phyloP scores from a whole-genome alignment of 2,329 filamentous ascomycete genomes.

The Fusarium sp. region DNA sequence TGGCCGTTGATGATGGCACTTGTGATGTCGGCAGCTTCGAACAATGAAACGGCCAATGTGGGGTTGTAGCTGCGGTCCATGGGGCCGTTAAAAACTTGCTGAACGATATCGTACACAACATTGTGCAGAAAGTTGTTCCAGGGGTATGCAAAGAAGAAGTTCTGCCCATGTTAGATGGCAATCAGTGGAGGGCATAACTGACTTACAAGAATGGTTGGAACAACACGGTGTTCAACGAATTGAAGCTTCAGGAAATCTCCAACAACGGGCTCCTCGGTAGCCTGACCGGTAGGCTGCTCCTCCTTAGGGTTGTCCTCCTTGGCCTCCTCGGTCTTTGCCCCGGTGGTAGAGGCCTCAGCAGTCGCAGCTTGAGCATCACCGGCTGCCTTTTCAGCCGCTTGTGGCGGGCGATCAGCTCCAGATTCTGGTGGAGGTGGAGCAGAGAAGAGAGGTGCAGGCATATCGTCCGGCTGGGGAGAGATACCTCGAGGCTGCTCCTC shows the following conservation, averaged over 20 bases:
- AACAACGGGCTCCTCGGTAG: conserved; percentile 74
- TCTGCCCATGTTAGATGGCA: conserved; percentile 59
- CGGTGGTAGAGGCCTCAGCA: background rate
- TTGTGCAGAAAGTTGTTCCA: conserved; percentile 99
- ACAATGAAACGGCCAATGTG: conserved; percentile 88
- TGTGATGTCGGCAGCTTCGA: conserved; percentile 89
- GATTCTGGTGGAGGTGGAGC: conserved; percentile 44
- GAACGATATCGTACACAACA: conserved; percentile 97
- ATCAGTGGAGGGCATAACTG: background rate
- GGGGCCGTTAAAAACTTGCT: conserved; percentile 98
- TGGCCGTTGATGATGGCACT: conserved; percentile 93
- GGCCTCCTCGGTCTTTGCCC: conserved; percentile 2
- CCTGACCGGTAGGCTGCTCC: conserved; percentile 25
- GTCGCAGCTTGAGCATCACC: conserved; percentile 1
- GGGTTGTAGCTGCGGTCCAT: conserved; percentile 97
- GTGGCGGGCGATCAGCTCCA: conserved; percentile 39
- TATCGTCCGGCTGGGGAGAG: conserved; percentile 71
- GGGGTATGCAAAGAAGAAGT: conserved; percentile 97
- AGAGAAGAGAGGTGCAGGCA: conserved; percentile 69
- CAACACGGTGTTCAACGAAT: conserved; percentile 93
- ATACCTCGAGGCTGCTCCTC: conserved; percentile 44
- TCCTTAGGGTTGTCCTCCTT: conserved; percentile 11
- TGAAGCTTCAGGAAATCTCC: conserved; percentile 95
- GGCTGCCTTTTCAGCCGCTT: conserved; percentile 26
- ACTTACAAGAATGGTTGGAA: conserved; percentile 92